These are phyloP conservation scores for Litchi chinensis DNA, from an alignment of 345 rosid genomes.

Conservation along the genomic window DNA sequence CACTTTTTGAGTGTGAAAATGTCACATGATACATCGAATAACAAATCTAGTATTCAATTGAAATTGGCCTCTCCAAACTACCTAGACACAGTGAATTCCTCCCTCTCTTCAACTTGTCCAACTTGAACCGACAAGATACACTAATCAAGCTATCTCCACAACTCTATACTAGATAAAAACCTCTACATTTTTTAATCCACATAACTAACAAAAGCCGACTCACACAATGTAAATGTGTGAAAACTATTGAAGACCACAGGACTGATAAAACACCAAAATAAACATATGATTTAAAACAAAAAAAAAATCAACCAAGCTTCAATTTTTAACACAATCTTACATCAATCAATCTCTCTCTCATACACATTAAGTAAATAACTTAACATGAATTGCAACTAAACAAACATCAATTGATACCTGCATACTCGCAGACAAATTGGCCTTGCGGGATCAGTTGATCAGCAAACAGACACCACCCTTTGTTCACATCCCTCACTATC, in stretches of 20 bases:
- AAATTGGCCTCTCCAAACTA: not conserved
- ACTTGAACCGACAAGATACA: not conserved
- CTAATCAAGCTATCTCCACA: not conserved
- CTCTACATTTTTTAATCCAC: not conserved
- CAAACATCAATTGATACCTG: constrained; percentile 45
- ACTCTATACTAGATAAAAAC: not conserved
- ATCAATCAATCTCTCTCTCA: not conserved
- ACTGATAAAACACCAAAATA: not conserved
- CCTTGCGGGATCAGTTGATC: constrained; percentile 65
- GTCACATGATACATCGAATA: not conserved
- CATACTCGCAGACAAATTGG: constrained; percentile 83
- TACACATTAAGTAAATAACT: not conserved
- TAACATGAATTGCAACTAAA: not conserved
- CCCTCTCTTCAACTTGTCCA: not conserved
- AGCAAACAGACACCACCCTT: constrained; percentile 84
- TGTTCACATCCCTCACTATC: constrained; percentile 56
- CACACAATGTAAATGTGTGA: not conserved
- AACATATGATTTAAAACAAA: not conserved
- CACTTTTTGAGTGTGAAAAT: not conserved
- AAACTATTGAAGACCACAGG: not conserved
- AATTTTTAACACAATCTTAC: not conserved
- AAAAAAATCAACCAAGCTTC: not conserved
- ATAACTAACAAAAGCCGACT: not conserved
- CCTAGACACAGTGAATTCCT: not conserved
- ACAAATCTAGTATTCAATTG: not conserved